phyloP scores from a whole-genome alignment of 192 early-diverging fungal species.

The Glomus cerebriforme region DNA sequence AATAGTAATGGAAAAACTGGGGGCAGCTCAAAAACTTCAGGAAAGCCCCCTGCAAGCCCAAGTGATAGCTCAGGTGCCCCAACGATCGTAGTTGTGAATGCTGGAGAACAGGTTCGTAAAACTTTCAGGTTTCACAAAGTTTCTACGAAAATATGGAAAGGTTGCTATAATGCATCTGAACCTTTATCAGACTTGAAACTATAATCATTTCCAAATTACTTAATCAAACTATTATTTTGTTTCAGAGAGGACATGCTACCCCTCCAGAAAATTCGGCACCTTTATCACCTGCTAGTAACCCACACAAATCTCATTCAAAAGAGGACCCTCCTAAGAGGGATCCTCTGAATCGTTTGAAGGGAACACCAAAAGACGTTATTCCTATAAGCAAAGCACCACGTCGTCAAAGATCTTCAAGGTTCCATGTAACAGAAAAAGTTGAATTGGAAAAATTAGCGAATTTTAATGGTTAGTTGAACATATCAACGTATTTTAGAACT shows the following conservation, averaged over 20 bases:
- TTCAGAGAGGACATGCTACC: not conserved
- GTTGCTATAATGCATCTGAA: slow-evolving; percentile 5
- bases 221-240: not conserved
- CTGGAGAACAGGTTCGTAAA: slow-evolving; percentile 25
- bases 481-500: not conserved
- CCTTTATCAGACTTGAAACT: not conserved
- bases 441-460: slow-evolving; percentile 75
- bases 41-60: slow-evolving; percentile 10
- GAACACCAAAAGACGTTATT: slow-evolving; percentile 67
- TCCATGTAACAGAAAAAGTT: slow-evolving; percentile 79
- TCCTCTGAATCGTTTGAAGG: slow-evolving; percentile 53
- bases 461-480: slow-evolving; percentile 66
- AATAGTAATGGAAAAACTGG: slow-evolving; percentile 31
- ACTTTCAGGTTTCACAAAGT: slow-evolving; percentile 2
- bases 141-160: not conserved
- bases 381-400: slow-evolving; percentile 78
- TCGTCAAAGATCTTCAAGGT: slow-evolving; percentile 84
- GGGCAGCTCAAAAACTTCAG: slow-evolving; percentile 19
- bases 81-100: slow-evolving; percentile 27
- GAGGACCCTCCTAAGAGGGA: slow-evolving; percentile 49
- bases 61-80: slow-evolving; percentile 1
- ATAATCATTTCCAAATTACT: not conserved
- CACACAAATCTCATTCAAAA: slow-evolving; percentile 32
- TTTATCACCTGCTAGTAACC: slow-evolving; percentile 21
- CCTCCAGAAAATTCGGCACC: slow-evolving; percentile 9